Evolutionary conservation across 257 asterid genomes (phyloP), one percentile per base, ranked within the genome.

Genomic region (Ilex aquifolium): DNA sequence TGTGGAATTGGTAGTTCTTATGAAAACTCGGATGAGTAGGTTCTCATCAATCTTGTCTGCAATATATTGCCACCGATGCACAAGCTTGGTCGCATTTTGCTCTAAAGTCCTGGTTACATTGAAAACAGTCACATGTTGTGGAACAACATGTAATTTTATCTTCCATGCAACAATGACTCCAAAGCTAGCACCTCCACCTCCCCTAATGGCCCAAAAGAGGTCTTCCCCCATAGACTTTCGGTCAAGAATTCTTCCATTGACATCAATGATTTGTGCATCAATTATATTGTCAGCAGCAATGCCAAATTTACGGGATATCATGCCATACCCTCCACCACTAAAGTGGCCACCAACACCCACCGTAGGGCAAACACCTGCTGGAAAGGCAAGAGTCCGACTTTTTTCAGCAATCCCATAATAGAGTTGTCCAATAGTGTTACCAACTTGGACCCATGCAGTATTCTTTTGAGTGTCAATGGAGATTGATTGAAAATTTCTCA

Each of bases 391-490:
- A 13, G 44, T 10, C 2, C 31, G 42, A 36, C 42, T 36, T 36
- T 36, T 36, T 36, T 36, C 68, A 2, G 80, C 57, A 7, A 78
- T 76, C 52, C 64, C 59, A 44, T 78, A 76, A 39, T 76, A 78
- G 29, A 82, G 58, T 59, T 82, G 84, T 2, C 87, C 84, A 16
- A 81, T 58, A 3, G 57, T 70, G 2, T 80, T 76, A 6, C 82
- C 87, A 6, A 73, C 49, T 51, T 68, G 67, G 3, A 78, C 79
- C 87, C 87, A 81, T 1, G 82, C 87, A 0, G 84, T 64, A 8
- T 57, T 36, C 5, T 36, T 36, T 0, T 36, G 42, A 36, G 42
- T 36, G 42, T 36, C 42, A 36, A 36, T 36, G 42, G 42, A 36
- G 42, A 36, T 36, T 36, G 42, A 36, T 36, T 8, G 42, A 36